A percentile compares a stretch with the other conserved stretches of the same genome.
Conservation (phyloP, 2,329 filamentous ascomycete species). For the Diaporthe eres region DNA sequence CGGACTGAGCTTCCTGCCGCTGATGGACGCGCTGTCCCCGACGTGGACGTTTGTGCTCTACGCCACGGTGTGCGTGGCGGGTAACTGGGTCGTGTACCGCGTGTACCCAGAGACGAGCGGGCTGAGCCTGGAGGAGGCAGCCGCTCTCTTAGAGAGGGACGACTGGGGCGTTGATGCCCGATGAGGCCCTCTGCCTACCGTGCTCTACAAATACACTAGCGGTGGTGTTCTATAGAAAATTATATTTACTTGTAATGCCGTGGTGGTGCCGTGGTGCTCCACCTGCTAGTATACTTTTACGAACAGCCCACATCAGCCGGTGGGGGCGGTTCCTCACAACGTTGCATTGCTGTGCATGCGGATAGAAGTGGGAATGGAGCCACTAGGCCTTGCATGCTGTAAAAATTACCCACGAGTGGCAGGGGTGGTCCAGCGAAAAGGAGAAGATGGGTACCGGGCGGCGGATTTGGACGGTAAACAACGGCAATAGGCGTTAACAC, state of each 20-base stretch:
- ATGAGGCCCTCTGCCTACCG: not conserved
- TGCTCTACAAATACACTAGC: not conserved
- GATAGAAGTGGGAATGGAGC: conserved; percentile 36
- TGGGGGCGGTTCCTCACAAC: conserved; percentile 6
- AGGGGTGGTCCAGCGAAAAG: conserved; percentile 13
- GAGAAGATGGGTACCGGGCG: conserved; percentile 20
- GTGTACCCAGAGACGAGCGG: conserved; percentile 92
- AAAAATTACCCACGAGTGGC: conserved; percentile 12
- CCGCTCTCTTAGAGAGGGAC: conserved; percentile 77
- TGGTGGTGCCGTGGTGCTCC: not conserved
- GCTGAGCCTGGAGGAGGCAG: conserved; percentile 84
- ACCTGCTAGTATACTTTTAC: not conserved
- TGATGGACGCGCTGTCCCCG: conserved; percentile 84
- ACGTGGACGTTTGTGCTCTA: conserved; percentile 87
- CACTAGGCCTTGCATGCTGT: conserved; percentile 12
- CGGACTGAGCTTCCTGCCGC: conserved; percentile 87
- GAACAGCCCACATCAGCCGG: not conserved
- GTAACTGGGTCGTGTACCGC: conserved; percentile 77
- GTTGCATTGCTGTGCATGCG: conserved; percentile 25
- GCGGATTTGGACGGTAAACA: conserved; percentile 20
- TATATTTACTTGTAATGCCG: not conserved
- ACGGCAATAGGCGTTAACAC: conserved; percentile 2
- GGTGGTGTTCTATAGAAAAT: conserved; percentile 8
- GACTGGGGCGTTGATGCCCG: conserved; percentile 71
- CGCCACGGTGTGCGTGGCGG: conserved; percentile 75